These are phyloP conservation scores for Botrytis medusae DNA, from an alignment of 2,329 filamentous ascomycete species.

Conservation along the genomic window DNA sequence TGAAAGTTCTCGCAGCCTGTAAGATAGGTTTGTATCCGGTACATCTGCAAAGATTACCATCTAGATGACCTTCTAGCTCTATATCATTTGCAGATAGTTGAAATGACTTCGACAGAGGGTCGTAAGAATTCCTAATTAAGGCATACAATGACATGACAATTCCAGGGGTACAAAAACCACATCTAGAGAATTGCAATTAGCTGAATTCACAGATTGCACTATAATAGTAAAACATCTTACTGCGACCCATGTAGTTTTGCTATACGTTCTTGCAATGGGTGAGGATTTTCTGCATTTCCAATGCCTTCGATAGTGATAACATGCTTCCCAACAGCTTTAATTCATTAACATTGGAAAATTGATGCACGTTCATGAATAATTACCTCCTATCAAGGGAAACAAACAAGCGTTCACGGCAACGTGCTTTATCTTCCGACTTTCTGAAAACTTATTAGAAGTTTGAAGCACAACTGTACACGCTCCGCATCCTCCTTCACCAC, in stretches of 20 bases:
- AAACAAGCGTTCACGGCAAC: conserved; percentile 93
- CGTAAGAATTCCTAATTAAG: conserved; percentile 76
- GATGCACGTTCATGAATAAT: not conserved
- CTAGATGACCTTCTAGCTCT: conserved; percentile 77
- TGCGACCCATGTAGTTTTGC: conserved; percentile 89
- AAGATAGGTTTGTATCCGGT: conserved; percentile 94
- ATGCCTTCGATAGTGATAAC: conserved; percentile 96
- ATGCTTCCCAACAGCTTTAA: conserved; percentile 82
- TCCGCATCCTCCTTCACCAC: conserved; percentile 91
- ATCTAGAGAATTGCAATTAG: conserved; percentile 24
- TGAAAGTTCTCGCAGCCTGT: conserved; percentile 90
- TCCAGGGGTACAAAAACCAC: conserved; percentile 82
- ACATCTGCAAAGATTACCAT: conserved; percentile 91
- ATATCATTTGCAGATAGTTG: conserved; percentile 67
- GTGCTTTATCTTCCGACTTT: conserved; percentile 77
- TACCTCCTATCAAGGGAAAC: conserved; percentile 36
- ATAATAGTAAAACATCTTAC: conserved; percentile 46
- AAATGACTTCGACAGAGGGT: conserved; percentile 48
- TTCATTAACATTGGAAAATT: not conserved
- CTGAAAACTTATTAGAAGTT: conserved; percentile 62
- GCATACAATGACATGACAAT: conserved; percentile 98
- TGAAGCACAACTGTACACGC: conserved; percentile 93
- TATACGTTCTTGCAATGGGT: conserved; percentile 86
- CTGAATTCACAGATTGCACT: no score
- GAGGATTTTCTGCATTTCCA: conserved; percentile 77